Evolutionary conservation across 495 filamentous ascomycete genomes (phyloP).

Genomic region (Immersiella caudata): DNA sequence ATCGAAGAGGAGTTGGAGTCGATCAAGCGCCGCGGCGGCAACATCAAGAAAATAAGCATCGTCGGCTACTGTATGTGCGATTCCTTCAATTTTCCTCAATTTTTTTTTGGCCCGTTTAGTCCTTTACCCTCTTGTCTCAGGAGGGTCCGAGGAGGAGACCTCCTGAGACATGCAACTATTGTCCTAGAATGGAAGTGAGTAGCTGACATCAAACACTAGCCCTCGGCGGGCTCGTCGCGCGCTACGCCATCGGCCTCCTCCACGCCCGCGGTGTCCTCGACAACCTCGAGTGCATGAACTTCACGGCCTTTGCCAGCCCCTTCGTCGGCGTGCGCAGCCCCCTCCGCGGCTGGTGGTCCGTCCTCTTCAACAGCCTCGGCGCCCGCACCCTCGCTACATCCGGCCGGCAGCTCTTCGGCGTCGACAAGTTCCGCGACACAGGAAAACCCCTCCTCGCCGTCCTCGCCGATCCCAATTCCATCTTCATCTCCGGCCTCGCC

Average conservation of each 20-base stretch:
- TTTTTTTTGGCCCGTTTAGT: no score
- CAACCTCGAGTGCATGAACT: conserved; percentile 81
- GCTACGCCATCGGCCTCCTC: conserved; percentile 86
- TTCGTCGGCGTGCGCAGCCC: conserved; percentile 86
- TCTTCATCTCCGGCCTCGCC: conserved; percentile 80
- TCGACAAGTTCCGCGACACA: conserved; percentile 82
- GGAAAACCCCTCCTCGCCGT: conserved; percentile 76
- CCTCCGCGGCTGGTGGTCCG: conserved; percentile 63
- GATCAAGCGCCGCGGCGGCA: conserved; percentile 64
- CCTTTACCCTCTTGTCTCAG: no score
- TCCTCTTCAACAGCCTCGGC: conserved; percentile 81
- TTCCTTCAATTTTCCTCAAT: no score
- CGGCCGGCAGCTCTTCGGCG: conserved; percentile 83
- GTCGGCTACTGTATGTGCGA: conserved; percentile 94
- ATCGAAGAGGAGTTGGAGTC: conserved; percentile 78
- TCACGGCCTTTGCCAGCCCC: conserved; percentile 88
- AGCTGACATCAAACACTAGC: no score
- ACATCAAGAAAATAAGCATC: conserved; percentile 79
- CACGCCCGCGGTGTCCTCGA: conserved; percentile 79
- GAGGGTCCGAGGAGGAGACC: no score
- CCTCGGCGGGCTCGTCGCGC: conserved; percentile 80
- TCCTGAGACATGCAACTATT: no score
- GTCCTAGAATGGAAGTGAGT: no score
- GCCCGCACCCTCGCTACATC: conserved; percentile 75
- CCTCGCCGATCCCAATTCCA: conserved; percentile 78